Conservation (phyloP, 2,329 filamentous ascomycete genomes). For the Zalaria obscura region DNA sequence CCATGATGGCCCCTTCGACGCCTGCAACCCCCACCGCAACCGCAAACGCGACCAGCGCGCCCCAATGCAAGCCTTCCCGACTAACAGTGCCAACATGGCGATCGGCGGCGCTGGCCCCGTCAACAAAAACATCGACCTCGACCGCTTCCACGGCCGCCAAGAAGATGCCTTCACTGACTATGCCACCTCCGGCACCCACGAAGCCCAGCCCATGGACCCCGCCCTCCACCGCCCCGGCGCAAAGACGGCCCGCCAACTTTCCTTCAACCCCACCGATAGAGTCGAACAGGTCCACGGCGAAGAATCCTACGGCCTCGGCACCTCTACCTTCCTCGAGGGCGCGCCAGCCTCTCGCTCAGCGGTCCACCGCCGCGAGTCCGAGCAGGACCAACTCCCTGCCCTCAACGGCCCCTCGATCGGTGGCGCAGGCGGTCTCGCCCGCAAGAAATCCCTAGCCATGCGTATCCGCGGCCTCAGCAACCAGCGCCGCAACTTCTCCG, state of each 20-base stretch:
- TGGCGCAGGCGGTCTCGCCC: conserved; percentile 48
- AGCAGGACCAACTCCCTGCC: conserved; percentile 40
- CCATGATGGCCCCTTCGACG: conserved; percentile 94
- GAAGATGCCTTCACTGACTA: conserved; percentile 84
- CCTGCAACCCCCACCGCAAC: conserved; percentile 88
- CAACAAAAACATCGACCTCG: conserved; percentile 68
- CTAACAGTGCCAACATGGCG: conserved; percentile 82
- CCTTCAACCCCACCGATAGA: conserved; percentile 54
- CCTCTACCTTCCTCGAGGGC: conserved; percentile 90
- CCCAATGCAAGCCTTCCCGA: conserved; percentile 93
- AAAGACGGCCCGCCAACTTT: conserved; percentile 12
- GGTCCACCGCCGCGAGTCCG: conserved; percentile 62
- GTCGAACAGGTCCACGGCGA: conserved; percentile 70
- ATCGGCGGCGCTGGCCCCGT: conserved; percentile 77
- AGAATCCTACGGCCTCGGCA: conserved; percentile 71
- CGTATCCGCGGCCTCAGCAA: conserved; percentile 76
- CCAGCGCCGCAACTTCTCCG: conserved; percentile 43
- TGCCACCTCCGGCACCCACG: conserved; percentile 31
- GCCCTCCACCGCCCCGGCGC: background rate
- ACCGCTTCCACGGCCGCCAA: conserved; percentile 71
- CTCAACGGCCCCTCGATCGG: conserved; percentile 16
- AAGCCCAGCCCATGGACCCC: background rate
- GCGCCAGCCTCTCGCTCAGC: conserved; percentile 72
- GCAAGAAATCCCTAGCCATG: conserved; percentile 92
- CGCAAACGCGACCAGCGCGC: conserved; percentile 67